Evolutionary conservation across 2,329 filamentous ascomycete genomes (phyloP).

Genomic region (Plectosphaerella plurivora): DNA sequence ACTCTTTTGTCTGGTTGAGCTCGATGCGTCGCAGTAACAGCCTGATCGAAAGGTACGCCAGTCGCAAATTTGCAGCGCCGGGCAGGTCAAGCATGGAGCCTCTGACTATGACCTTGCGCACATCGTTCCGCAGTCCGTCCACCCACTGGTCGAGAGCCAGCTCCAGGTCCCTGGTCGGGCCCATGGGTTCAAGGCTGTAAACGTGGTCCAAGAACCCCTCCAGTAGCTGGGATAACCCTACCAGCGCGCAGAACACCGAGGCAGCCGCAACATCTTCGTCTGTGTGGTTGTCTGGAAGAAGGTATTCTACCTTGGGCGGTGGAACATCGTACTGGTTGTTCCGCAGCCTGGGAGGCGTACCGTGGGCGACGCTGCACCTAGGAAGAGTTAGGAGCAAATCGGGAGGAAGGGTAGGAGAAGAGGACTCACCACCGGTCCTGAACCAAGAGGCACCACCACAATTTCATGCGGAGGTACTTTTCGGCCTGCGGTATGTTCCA

Average conservation of each 20-base stretch:
- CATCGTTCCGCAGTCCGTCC: constrained; percentile 30
- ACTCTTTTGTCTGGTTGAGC: constrained; percentile 33
- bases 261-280: neutral
- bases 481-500: constrained; percentile 50
- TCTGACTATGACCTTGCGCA: constrained; percentile 34
- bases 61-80: constrained; percentile 45
- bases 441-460: constrained; percentile 53
- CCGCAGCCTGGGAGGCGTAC: constrained; percentile 45
- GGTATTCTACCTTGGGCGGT: constrained; percentile 28
- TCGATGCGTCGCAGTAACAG: constrained; percentile 42
- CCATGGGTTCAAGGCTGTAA: constrained; percentile 7
- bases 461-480: constrained; percentile 44
- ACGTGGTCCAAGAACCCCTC: constrained; percentile 14
- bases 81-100: constrained; percentile 34
- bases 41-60: constrained; percentile 43
- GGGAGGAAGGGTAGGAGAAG: neutral
- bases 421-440: constrained; percentile 47
- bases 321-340: constrained; percentile 44
- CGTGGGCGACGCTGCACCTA: constrained; percentile 48
- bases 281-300: constrained; percentile 18
- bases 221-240: constrained; percentile 7
- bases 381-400: neutral
- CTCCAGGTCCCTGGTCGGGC: constrained; percentile 25
- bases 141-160: constrained; percentile 37
- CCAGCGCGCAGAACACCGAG: constrained; percentile 9